Conservation (phyloP, 139 green algal genomes). For the Picochlorum sp. region DNA sequence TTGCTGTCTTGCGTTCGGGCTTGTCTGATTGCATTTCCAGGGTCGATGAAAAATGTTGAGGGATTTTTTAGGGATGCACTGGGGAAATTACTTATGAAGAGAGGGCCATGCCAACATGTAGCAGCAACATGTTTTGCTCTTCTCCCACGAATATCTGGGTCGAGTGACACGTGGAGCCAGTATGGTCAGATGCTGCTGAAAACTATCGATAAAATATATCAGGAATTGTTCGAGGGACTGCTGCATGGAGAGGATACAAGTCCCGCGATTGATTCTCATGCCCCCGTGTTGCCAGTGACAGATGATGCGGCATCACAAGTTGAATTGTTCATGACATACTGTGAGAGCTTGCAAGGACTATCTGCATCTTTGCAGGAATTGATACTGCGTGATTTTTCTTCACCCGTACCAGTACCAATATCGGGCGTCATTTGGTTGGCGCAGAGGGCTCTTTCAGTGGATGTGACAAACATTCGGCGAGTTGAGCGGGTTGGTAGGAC, state of each 20-base stretch:
- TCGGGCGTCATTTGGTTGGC: not conserved
- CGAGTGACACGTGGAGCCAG: not conserved
- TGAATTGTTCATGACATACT: not conserved
- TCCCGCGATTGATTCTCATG: too few species aligned
- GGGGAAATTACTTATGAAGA: not conserved
- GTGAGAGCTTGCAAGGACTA: not conserved
- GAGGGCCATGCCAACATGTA: not conserved
- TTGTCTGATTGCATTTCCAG: not conserved
- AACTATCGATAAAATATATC: not conserved
- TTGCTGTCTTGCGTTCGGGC: not conserved
- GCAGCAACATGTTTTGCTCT: not conserved
- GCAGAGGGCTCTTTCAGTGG: not conserved
- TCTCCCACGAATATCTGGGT: not conserved
- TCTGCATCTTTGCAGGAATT: not conserved
- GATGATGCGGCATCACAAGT: not conserved
- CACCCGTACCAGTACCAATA: not conserved
- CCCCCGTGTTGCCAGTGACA: too few species aligned
- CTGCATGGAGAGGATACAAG: too few species aligned
- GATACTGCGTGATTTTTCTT: not conserved
- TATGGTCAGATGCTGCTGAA: not conserved
- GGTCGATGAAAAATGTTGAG: slow-evolving; percentile 1
- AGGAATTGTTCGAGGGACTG: not conserved
- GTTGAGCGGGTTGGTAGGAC: slow-evolving; percentile 2
- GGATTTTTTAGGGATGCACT: not conserved
- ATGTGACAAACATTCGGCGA: not conserved